Evolutionary conservation across 2,329 filamentous ascomycete genomes (phyloP), one percentile per base, ranked within the genome.

Genomic region (Colletotrichum eleusines): DNA sequence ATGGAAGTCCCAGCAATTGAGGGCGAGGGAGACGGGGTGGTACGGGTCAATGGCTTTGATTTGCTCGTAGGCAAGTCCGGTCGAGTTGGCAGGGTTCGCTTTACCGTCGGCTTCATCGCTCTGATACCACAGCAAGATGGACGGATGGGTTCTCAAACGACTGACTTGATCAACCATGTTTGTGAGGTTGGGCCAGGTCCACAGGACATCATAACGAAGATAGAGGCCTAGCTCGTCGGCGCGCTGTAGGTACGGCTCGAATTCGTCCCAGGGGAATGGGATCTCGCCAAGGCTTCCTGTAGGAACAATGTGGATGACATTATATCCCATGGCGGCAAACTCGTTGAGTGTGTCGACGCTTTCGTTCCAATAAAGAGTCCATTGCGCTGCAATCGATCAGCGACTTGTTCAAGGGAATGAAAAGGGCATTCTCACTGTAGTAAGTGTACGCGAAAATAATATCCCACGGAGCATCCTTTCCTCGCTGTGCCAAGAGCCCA

Each of bases 1-100:
- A 78, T 89, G 85, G 78, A 88, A 90, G 78, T 91, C 86, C 65
- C 85, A 83, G 81, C 89, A 91, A 79, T 90, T 91, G 54, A 91
- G 83, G 1, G 85, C 86, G 5, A 90, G 80, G 1, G 85, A 85
- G 2, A 89, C 84, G 0, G 89, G 88, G 78, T 91, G 89, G 78
- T 90, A 91, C 0, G 86, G 86, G 77, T 91, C 89, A 1, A 89
- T 77, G 0, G 76, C 70, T 68, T 81, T 82, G 75, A 90, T 83
- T 7, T 82, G 75, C 42, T 81, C 75, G 74, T 86, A 83, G 0
- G 84, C 81, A 26, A 79, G 72, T 1, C 73, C 69, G 0, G 87
- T 83, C 0, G 82, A 81, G 69, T 85, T 80, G 66, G 90, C 83
- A 7, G 87, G 84, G 74, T 89, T 67, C 23, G 54, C 62, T 18